Conservation (phyloP, 805 yeast species). For the Monosporozyma solicola region DNA sequence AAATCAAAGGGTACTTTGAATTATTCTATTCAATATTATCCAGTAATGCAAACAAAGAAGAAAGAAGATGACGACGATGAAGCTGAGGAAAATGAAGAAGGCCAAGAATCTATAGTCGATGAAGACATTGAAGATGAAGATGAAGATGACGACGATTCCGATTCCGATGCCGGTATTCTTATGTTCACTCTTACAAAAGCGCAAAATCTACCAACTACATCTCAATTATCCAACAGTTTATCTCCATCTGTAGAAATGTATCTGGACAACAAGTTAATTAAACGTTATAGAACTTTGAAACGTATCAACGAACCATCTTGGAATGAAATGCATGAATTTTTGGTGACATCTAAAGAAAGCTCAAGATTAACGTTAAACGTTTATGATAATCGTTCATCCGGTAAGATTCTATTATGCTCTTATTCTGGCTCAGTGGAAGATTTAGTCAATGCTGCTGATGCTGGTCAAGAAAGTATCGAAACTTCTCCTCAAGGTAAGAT, state of each 20-base stretch:
- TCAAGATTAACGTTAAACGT: conserved; percentile 49
- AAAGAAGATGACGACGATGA: conserved; percentile 3
- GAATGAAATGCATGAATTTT: conserved; percentile 52
- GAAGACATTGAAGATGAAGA: conserved; percentile 27
- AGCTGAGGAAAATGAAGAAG: conserved; percentile 10
- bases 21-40: conserved; percentile 43
- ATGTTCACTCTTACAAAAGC: conserved; percentile 56
- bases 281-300: conserved; percentile 51
- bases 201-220: conserved; percentile 43
- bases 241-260: conserved; percentile 63
- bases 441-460: conserved; percentile 34
- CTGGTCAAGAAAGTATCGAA: conserved; percentile 39
- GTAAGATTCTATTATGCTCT: conserved; percentile 43
- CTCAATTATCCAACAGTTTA: conserved; percentile 37
- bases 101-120: conserved; percentile 9
- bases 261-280: conserved; percentile 47
- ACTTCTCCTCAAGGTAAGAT: conserved; percentile 48
- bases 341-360: conserved; percentile 51
- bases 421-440: conserved; percentile 44
- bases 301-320: conserved; percentile 67
- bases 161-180: conserved; percentile 66
- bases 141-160: conserved; percentile 32
- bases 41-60: conserved; percentile 21
- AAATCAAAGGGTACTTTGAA: conserved; percentile 49
- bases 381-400: conserved; percentile 46